These are phyloP conservation scores for Neurospora terricola DNA, from an alignment of 495 filamentous ascomycete species.

Conservation along the genomic window DNA sequence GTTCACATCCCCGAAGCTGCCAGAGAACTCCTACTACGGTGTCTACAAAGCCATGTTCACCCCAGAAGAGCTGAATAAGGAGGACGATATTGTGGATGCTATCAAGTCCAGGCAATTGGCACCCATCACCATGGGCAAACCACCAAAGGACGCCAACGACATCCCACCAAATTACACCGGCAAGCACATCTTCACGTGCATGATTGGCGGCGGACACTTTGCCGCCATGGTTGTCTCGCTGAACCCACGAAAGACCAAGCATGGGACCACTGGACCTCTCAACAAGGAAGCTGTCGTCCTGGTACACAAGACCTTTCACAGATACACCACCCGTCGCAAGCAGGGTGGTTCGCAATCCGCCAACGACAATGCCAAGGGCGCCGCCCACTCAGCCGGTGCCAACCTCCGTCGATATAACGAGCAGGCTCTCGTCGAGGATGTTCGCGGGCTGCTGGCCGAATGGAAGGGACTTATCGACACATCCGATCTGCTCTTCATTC, in stretches of 20 bases:
- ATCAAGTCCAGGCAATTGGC: slow-evolving; percentile 66
- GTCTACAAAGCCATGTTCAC: slow-evolving; percentile 81
- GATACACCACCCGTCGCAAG: slow-evolving; percentile 91
- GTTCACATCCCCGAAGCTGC: slow-evolving; percentile 68
- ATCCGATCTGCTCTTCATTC: slow-evolving; percentile 74
- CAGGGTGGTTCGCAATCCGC: slow-evolving; percentile 92
- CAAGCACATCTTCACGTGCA: slow-evolving; percentile 88
- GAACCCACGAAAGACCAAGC: slow-evolving; percentile 66
- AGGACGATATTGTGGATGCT: slow-evolving; percentile 50
- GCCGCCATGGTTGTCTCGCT: slow-evolving; percentile 91
- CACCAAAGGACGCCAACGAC: slow-evolving; percentile 37
- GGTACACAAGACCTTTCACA: slow-evolving; percentile 94
- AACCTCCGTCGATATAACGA: slow-evolving; percentile 90
- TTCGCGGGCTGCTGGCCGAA: slow-evolving; percentile 63
- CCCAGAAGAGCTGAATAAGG: slow-evolving; percentile 53
- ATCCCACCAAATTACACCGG: slow-evolving; percentile 42
- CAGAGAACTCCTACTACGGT: slow-evolving; percentile 69
- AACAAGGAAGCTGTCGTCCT: slow-evolving; percentile 76
- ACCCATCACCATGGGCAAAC: slow-evolving; percentile 46
- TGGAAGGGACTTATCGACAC: slow-evolving; percentile 80
- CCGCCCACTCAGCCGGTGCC: slow-evolving; percentile 88
- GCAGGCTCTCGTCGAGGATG: slow-evolving; percentile 71
- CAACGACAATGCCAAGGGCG: slow-evolving; percentile 82
- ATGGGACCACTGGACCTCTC: slow-evolving; percentile 48
- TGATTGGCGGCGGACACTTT: slow-evolving; percentile 97